Percentiles rank a stretch among this genome's conserved stretches.
Conservation (phyloP, 306 rosid genomes). For the Acacia crassicarpa region DNA sequence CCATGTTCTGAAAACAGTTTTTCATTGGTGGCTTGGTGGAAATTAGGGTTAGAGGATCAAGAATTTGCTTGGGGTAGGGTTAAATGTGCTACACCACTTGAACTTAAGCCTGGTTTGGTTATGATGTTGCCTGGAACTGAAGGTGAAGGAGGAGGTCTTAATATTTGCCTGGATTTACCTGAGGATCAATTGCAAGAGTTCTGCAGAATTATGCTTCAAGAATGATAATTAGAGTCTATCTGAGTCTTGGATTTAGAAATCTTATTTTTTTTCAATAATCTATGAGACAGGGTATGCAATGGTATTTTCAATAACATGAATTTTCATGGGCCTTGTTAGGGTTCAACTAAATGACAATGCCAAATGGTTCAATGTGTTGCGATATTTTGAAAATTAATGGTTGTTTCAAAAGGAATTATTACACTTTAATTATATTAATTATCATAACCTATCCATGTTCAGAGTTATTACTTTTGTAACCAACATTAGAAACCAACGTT, state of each 20-base stretch:
- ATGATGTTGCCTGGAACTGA: constrained; percentile 40
- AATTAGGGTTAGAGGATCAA: constrained; percentile 46
- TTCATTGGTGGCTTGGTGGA: constrained; percentile 64
- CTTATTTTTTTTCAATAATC: neutral
- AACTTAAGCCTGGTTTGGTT: constrained; percentile 44
- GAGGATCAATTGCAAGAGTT: constrained; percentile 44
- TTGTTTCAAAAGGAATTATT: neutral
- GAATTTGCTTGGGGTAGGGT: constrained; percentile 49
- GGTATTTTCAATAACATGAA: neutral
- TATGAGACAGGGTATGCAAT: neutral
- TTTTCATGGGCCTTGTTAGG: neutral
- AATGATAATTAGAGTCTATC: neutral
- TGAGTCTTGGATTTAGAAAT: neutral
- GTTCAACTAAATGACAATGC: neutral
- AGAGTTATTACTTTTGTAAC: neutral
- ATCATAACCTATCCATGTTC: neutral
- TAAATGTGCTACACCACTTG: constrained; percentile 44
- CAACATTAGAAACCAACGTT: neutral
- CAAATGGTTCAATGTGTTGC: neutral
- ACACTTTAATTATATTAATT: neutral
- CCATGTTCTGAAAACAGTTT: constrained; percentile 56
- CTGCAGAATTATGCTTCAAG: constrained; percentile 39
- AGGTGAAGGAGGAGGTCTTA: constrained; percentile 44
- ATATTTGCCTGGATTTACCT: constrained; percentile 36
- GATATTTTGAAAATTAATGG: neutral